Evolutionary conservation across 2,329 filamentous ascomycete species (phyloP).

Genomic region (Diaporthe ampelina): DNA sequence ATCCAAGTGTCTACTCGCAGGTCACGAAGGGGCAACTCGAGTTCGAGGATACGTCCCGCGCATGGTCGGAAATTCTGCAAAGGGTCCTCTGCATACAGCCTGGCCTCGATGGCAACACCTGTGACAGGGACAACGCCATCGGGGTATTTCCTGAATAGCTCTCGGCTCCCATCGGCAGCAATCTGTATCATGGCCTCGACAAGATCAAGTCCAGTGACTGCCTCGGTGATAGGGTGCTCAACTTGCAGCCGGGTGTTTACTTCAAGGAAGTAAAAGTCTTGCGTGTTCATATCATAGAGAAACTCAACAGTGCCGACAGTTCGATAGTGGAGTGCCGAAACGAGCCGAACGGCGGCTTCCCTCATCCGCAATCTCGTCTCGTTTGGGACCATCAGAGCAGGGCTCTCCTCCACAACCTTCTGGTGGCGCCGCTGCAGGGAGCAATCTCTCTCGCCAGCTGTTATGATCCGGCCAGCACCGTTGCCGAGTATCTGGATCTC

Average conservation of each 20-base stretch:
- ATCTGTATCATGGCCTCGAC: constrained; percentile 16
- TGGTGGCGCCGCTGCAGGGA: constrained; percentile 10
- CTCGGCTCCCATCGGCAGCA: background rate
- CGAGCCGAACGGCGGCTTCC: background rate
- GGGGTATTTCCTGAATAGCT: background rate
- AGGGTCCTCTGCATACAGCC: constrained; percentile 12
- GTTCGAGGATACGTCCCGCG: background rate
- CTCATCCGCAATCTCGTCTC: background rate
- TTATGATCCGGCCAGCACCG: background rate
- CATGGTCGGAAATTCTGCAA: background rate
- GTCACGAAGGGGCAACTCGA: background rate
- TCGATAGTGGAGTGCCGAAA: background rate
- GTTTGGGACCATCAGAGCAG: background rate
- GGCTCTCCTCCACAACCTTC: background rate
- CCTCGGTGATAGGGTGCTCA: constrained; percentile 9
- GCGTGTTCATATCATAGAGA: background rate
- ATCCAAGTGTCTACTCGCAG: background rate
- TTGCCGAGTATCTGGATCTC: constrained; percentile 4
- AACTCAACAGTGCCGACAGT: background rate
- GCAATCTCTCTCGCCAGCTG: background rate
- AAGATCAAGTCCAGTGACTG: constrained; percentile 4
- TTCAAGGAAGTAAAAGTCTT: constrained; percentile 6
- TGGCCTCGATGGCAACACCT: background rate
- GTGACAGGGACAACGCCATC: background rate
- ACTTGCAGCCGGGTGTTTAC: constrained; percentile 8